These are phyloP conservation scores for Aurinia saxatilis DNA, from an alignment of 345 rosid genomes.

Conservation along the genomic window DNA sequence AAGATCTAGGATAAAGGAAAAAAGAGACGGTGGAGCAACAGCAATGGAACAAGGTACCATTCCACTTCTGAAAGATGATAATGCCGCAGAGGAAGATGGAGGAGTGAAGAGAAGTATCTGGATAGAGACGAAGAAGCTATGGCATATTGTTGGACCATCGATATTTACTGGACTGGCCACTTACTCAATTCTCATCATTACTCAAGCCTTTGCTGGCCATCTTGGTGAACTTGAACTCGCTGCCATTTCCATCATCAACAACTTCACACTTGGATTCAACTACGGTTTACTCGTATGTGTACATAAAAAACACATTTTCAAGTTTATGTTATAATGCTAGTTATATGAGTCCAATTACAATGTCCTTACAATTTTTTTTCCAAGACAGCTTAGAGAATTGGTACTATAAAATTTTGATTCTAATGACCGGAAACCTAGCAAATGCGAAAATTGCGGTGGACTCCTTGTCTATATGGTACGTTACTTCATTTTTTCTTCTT, in stretches of 20 bases:
- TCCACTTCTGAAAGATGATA: neutral
- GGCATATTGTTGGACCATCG: constrained; percentile 44
- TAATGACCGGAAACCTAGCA: constrained; percentile 74
- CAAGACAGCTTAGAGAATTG: constrained; percentile 40
- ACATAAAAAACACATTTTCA: neutral
- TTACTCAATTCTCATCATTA: constrained; percentile 33
- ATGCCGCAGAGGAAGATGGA: no score
- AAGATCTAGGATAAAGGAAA: neutral
- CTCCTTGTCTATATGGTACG: constrained; percentile 30
- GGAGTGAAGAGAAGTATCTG: neutral
- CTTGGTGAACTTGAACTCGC: constrained; percentile 79
- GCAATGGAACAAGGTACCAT: neutral
- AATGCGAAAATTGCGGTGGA: constrained; percentile 73
- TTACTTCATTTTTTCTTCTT: no score
- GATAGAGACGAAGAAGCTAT: constrained; percentile 41
- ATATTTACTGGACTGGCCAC: constrained; percentile 35
- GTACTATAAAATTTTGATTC: constrained; percentile 45
- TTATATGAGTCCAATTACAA: no score
- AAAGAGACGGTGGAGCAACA: neutral
- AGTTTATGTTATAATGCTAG: neutral
- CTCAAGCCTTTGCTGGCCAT: constrained; percentile 77
- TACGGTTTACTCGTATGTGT: constrained; percentile 52
- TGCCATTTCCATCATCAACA: constrained; percentile 58
- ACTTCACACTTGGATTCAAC: constrained; percentile 56
- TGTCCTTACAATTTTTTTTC: neutral